phyloP scores from a whole-genome alignment of 2,329 filamentous ascomycete genomes.

The Fusarium sp. region DNA sequence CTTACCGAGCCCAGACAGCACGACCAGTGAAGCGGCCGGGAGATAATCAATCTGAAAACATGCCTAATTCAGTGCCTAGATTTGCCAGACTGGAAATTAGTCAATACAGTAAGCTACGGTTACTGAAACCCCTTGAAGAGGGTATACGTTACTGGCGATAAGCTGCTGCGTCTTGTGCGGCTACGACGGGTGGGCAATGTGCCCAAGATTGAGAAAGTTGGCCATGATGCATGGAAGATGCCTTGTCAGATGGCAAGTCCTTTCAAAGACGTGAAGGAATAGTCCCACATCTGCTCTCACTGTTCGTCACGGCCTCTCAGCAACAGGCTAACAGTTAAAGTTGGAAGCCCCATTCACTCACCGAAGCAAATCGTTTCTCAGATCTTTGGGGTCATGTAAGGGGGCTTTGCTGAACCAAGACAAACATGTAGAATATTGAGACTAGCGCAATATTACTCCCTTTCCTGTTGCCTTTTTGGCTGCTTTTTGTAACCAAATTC shows the following conservation, averaged over 20 bases:
- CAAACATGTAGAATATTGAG: no score
- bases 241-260: neutral
- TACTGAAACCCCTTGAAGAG: fast-evolving
- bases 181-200: neutral
- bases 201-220: neutral
- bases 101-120: no score
- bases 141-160: neutral
- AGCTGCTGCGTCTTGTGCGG: neutral
- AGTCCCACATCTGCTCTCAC: neutral
- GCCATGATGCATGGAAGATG: neutral
- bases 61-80: no score
- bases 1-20: neutral
- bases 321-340: no score
- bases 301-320: neutral
- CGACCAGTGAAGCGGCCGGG: fast-evolving
- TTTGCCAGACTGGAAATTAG: neutral
- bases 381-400: no score
- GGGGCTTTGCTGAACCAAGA: no score
- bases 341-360: no score
- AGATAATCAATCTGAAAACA: fast-evolving
- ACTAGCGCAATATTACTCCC: no score
- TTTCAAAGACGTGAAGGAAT: neutral
- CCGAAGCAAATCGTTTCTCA: no score
- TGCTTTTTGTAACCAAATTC: no score
- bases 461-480: no score